Evolutionary conservation across 305 asterid genomes (phyloP).

Genomic region (Rubia balearica): DNA sequence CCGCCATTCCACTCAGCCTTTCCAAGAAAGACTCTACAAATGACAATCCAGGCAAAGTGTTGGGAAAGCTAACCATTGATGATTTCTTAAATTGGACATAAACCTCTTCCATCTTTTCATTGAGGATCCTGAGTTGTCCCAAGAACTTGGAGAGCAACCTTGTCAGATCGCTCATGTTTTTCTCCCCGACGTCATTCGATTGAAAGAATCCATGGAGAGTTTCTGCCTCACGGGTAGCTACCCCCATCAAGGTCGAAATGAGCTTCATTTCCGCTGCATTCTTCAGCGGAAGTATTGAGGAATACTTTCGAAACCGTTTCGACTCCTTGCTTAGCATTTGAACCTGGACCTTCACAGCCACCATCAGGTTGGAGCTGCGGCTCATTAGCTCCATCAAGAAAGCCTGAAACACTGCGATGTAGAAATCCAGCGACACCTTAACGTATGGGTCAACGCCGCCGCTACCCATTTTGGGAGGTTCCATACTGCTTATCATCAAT

Average conservation of each 20-base stretch:
- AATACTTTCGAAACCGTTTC: neutral
- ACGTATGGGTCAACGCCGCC: too few relatives aligned
- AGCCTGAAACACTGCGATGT: neutral
- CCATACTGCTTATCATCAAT: neutral
- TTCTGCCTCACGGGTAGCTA: neutral
- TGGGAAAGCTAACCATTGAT: neutral
- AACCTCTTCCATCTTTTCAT: neutral
- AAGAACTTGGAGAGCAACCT: neutral
- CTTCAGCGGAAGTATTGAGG: slow-evolving; percentile 6
- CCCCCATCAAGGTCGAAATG: neutral
- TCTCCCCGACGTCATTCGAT: neutral
- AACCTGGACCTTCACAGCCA: neutral
- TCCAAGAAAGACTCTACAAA: neutral
- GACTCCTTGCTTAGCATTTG: neutral
- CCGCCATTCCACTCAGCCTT: neutral
- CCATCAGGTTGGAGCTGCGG: neutral
- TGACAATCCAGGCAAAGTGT: neutral
- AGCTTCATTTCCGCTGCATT: neutral
- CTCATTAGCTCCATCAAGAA: slow-evolving; percentile 5
- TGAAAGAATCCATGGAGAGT: neutral
- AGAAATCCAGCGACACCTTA: neutral
- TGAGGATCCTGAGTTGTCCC: neutral
- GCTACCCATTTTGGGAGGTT: too few relatives aligned
- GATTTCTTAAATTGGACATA: neutral
- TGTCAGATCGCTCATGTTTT: neutral